A percentile compares a stretch with the other conserved stretches of the same genome.
phyloP scores from a whole-genome alignment of 148 eudicot species.

The Polygonum aviculare region DNA sequence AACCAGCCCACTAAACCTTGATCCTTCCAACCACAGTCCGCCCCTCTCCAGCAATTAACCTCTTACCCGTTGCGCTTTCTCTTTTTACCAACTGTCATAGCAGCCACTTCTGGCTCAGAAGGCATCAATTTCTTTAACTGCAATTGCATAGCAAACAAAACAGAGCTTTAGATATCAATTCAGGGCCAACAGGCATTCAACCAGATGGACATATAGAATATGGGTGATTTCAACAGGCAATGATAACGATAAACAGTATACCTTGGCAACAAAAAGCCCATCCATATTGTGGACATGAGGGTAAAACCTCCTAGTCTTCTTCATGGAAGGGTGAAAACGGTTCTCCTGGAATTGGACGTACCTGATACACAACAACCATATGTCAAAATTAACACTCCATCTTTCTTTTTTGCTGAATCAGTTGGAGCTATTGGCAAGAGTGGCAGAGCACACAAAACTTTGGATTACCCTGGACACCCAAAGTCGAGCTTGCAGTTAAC shows the following conservation, averaged over 20 bases:
- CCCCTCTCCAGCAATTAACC: too few relatives aligned
- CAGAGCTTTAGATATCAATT: too few relatives aligned
- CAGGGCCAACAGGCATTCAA: not conserved
- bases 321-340: conserved; percentile 63
- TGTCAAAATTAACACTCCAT: too few relatives aligned
- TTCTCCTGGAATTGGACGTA: conserved; percentile 56
- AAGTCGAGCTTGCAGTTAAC: too few relatives aligned
- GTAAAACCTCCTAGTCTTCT: conserved; percentile 68
- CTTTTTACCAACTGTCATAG: not conserved
- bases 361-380: conserved; percentile 22
- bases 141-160: not conserved
- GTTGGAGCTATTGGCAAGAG: too few relatives aligned
- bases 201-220: not conserved
- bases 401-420: too few relatives aligned
- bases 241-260: conserved; percentile 8
- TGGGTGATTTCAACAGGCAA: too few relatives aligned
- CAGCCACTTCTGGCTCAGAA: conserved; percentile 17
- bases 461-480: too few relatives aligned
- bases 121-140: conserved; percentile 59
- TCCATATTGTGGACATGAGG: conserved; percentile 94
- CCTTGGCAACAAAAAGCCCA: conserved; percentile 97
- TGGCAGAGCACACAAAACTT: too few relatives aligned
- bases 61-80: conserved; percentile 9
- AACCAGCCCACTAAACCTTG: too few relatives aligned
- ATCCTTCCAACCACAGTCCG: too few relatives aligned